Conservation (phyloP, 306 rosid genomes). For the Sesbania bispinosa region DNA sequence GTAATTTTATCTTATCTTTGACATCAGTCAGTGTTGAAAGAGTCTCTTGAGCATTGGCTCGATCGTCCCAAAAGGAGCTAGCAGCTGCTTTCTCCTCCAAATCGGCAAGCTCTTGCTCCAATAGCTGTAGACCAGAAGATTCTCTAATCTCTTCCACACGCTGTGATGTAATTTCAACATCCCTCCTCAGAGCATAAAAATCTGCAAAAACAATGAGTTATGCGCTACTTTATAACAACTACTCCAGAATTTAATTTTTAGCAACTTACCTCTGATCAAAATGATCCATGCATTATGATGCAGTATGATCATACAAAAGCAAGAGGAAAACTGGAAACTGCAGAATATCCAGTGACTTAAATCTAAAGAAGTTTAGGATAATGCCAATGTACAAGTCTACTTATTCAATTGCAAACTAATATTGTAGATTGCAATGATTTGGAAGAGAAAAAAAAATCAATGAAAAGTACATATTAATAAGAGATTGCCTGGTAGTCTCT, state of each 20-base stretch:
- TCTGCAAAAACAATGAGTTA: constrained; percentile 47
- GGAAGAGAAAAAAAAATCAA: background rate
- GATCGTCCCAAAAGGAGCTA: constrained; percentile 80
- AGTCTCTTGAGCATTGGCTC: constrained; percentile 72
- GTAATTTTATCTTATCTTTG: constrained; percentile 79
- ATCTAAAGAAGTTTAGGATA: constrained; percentile 6
- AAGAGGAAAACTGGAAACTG: background rate
- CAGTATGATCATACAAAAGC: background rate
- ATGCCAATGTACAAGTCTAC: background rate
- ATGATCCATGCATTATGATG: background rate
- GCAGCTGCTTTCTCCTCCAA: constrained; percentile 76
- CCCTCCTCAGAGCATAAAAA: constrained; percentile 75
- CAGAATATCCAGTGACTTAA: background rate
- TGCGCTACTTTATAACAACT: background rate
- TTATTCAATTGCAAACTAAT: constrained; percentile 3
- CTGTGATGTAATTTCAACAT: constrained; percentile 58
- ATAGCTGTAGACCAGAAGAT: constrained; percentile 57
- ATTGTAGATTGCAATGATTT: background rate
- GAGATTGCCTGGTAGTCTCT: background rate
- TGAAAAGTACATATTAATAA: background rate
- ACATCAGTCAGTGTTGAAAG: constrained; percentile 69
- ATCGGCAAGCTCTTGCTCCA: constrained; percentile 60
- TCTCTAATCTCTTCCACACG: constrained; percentile 76
- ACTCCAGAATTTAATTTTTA: constrained; percentile 10
- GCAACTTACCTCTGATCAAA: background rate